Evolutionary conservation across 345 rosid species (phyloP).

Genomic region (Arabidopsis arenosa): DNA sequence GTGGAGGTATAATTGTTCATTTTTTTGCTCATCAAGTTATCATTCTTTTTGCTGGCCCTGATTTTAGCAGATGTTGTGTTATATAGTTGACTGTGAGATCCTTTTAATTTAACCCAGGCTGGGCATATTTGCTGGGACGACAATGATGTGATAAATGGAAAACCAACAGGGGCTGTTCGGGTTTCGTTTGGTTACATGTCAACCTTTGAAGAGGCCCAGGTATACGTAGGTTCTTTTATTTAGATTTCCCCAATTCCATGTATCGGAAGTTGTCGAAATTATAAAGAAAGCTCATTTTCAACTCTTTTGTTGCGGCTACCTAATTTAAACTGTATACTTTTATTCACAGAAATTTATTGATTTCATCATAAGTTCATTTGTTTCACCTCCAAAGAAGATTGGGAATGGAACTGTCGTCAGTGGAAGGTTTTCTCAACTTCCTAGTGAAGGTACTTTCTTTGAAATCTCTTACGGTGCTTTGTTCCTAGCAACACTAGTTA

Average conservation of each 20-base stretch:
- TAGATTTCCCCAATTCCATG: neutral
- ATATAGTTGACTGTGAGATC: constrained; percentile 20
- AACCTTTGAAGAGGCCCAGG: constrained; percentile 94
- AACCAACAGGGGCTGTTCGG: constrained; percentile 93
- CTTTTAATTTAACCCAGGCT: constrained; percentile 55
- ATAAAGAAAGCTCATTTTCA: neutral
- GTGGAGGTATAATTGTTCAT: constrained; percentile 61
- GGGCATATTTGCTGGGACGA: constrained; percentile 99
- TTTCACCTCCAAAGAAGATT: constrained; percentile 48
- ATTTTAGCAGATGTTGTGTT: constrained; percentile 10
- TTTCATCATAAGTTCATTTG: constrained; percentile 70
- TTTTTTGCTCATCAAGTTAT: neutral
- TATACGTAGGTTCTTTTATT: constrained; percentile 40
- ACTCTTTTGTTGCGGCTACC: constrained; percentile 14
- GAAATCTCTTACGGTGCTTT: neutral
- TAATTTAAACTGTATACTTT: constrained; percentile 6
- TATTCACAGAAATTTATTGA: constrained; percentile 72
- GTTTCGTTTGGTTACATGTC: constrained; percentile 97
- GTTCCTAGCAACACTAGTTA: constrained; percentile 1
- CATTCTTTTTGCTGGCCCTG: constrained; percentile 13
- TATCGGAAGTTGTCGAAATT: neutral
- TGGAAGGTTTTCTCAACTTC: constrained; percentile 44
- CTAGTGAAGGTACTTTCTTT: constrained; percentile 50
- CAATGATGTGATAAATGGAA: constrained; percentile 80
- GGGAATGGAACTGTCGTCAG: constrained; percentile 45